Conservation (phyloP, 208 protist species). For the Trichomonas tenax region DNA sequence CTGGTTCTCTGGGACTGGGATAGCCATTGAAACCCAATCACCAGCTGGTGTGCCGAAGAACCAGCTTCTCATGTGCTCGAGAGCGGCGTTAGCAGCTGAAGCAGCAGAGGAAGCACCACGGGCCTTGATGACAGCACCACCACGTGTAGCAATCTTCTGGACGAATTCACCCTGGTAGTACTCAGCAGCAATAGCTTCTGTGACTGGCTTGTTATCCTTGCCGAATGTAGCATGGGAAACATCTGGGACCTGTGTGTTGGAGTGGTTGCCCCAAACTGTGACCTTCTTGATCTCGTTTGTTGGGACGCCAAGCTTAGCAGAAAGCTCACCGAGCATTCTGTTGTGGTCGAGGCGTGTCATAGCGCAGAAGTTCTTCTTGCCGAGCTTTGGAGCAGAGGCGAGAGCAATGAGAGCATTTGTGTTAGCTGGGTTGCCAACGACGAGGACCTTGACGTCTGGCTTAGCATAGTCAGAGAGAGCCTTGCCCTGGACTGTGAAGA, state of each 20-base stretch:
- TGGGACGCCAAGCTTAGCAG: constrained; percentile 43
- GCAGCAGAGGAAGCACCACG: constrained; percentile 63
- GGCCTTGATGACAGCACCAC: constrained; percentile 64
- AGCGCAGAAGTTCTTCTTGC: constrained; percentile 66
- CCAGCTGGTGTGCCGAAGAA: constrained; percentile 41
- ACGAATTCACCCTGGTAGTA: constrained; percentile 57
- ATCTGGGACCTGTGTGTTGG: constrained; percentile 63
- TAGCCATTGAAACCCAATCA: constrained; percentile 67
- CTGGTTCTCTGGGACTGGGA: constrained; percentile 54
- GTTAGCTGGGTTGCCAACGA: constrained; percentile 76
- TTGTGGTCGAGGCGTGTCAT: constrained; percentile 91
- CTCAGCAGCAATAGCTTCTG: constrained; percentile 47
- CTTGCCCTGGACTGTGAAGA: constrained; percentile 73
- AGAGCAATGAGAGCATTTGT: constrained; percentile 75
- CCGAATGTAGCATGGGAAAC: constrained; percentile 56
- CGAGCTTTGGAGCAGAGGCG: constrained; percentile 42
- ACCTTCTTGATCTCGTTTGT: constrained; percentile 58
- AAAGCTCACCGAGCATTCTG: constrained; percentile 60
- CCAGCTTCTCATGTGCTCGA: constrained; percentile 54
- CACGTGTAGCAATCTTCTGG: constrained; percentile 63
- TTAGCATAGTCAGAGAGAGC: constrained; percentile 63
- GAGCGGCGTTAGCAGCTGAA: constrained; percentile 65
- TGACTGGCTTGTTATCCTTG: constrained; percentile 37
- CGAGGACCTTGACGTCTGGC: constrained; percentile 53
- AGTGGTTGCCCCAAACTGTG: constrained; percentile 87